Evolutionary conservation across 2,329 filamentous ascomycete species (phyloP).

Genomic region (Pseudocercospora cruenta): DNA sequence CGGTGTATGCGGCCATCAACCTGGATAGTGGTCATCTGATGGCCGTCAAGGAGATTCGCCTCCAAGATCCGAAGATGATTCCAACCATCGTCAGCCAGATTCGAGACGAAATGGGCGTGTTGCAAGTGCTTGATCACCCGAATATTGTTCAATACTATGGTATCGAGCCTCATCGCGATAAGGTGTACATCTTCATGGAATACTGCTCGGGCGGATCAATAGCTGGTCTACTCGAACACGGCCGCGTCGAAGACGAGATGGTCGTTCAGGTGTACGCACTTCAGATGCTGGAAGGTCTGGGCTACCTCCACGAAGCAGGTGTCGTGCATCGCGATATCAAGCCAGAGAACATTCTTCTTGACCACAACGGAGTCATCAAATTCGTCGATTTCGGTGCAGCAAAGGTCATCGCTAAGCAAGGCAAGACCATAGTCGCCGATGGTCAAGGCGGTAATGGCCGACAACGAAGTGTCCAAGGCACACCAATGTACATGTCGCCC

Average conservation of each 20-base stretch:
- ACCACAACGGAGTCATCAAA: conserved; percentile 98
- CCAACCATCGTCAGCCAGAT: conserved; percentile 93
- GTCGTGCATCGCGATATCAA: conserved; percentile 98
- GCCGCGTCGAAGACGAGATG: conserved; percentile 95
- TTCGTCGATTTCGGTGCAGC: conserved; percentile 98
- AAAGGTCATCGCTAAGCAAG: conserved; percentile 93
- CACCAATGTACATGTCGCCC: conserved; percentile 99
- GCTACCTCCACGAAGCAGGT: conserved; percentile 86
- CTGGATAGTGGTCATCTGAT: conserved; percentile 93
- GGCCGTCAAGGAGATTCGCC: conserved; percentile 97
- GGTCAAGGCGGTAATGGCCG: conserved; percentile 40
- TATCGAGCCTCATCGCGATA: conserved; percentile 96
- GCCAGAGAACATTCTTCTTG: conserved; percentile 92
- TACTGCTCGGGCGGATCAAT: conserved; percentile 96
- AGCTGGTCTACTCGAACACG: conserved; percentile 86
- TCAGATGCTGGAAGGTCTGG: conserved; percentile 90
- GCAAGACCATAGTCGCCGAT: conserved; percentile 75
- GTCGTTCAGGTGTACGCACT: conserved; percentile 96
- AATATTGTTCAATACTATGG: conserved; percentile 98
- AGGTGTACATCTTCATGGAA: conserved; percentile 99
- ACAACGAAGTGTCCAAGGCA: conserved; percentile 89
- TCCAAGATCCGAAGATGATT: conserved; percentile 95
- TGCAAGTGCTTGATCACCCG: conserved; percentile 93
- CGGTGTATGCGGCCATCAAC: conserved; percentile 96
- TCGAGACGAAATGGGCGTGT: conserved; percentile 92